Evolutionary conservation across 2,329 filamentous ascomycete genomes (phyloP), one percentile per base, ranked within the genome.

Genomic region (Trichoderma sp.): DNA sequence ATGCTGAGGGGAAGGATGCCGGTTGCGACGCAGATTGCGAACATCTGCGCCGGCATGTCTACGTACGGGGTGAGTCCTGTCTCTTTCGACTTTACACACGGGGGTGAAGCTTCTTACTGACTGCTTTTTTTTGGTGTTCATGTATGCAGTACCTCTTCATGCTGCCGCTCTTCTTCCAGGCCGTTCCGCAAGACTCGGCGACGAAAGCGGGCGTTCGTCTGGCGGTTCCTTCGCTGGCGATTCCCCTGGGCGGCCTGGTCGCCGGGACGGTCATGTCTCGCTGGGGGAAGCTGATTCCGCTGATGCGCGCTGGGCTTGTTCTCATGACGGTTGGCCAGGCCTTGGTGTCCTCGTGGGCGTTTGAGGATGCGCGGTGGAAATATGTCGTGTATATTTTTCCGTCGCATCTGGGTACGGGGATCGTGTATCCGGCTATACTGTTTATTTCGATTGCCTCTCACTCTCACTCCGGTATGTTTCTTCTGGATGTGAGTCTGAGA

Each of bases 91-190:
- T 34, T 34, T 34, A 39, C 34, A 39, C 34, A 14, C 34, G 10
- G 9, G 10, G 10, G 34, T 1, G 10, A 34, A 1, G 14, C 34
- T 3, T 7, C 15, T 12, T 12, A 17, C 68, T 74, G 15, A 73
- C 58, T 34, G 9, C 14, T 5, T 19, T 7, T 34, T 12, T 34
- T 24, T 24, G 21, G n/a, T 9, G 28, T 30, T 14, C 5, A 0
- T 74, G 10, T 34, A 34, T 39, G 5, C 50, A 84, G 81, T 85
- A 90, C 68, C 78, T 90, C 17, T 91, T 91, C 77, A 88, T 89
- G 71, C 81, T 89, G 0, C 89, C 89, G 0, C 77, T 91, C 5
- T 91, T 89, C 76, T 91, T 90, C 72, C 88, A 90, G 69, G 85
- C 85, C 0, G 86, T 90, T 7, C 80, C 89, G 3, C 76, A 85